Conservation (phyloP, 139 green algal genomes). For the Picochlorum costavermella region DNA sequence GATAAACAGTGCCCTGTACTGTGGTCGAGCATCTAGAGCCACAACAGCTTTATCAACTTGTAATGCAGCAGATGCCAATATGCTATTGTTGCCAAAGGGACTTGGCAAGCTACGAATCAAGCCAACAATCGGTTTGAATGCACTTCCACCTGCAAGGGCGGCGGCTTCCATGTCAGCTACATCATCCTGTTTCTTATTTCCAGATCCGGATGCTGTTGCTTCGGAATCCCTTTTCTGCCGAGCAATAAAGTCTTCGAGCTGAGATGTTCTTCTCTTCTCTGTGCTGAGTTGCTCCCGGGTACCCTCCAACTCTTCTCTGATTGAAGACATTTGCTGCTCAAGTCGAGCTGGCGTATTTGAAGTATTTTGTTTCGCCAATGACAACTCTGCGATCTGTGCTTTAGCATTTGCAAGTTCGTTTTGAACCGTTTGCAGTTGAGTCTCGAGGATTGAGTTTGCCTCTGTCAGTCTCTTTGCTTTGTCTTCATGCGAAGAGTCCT, state of each 20-base stretch:
- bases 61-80: conserved; percentile 3
- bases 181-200: conserved; percentile 47
- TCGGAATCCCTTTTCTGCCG: conserved; percentile 10
- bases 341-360: too few relatives aligned
- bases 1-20: conserved; percentile 11
- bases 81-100: conserved; percentile 19
- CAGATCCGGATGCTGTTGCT: background rate
- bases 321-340: too few relatives aligned
- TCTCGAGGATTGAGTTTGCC: too few relatives aligned
- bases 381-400: background rate
- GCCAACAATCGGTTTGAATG: conserved; percentile 40
- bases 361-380: too few relatives aligned
- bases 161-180: conserved; percentile 38
- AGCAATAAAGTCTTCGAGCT: conserved; percentile 25
- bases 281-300: conserved; percentile 24
- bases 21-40: conserved; percentile 26
- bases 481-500: too few relatives aligned
- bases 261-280: conserved; percentile 22
- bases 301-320: too few relatives aligned
- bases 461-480: too few relatives aligned
- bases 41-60: conserved; percentile 32
- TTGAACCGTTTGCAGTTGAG: too few relatives aligned
- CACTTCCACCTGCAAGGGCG: conserved; percentile 26
- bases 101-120: conserved; percentile 24
- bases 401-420: too few relatives aligned